Percentiles rank a stretch among this genome's conserved stretches.
phyloP scores from a whole-genome alignment of 148 eudicot genomes.

The Chenopodium berlandieri region DNA sequence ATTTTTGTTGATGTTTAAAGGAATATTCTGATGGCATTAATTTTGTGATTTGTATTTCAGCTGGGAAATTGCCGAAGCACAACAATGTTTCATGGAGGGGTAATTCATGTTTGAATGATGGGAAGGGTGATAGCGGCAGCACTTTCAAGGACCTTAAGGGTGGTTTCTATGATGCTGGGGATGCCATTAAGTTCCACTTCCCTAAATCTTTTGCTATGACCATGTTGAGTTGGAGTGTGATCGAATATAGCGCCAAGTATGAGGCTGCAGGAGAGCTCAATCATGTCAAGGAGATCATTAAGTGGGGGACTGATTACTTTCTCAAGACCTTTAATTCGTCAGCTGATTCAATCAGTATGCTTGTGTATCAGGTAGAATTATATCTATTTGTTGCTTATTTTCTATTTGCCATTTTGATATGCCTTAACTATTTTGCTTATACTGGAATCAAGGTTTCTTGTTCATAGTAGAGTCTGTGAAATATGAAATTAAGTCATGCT shows the following conservation, averaged over 20 bases:
- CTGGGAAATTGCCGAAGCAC: constrained; percentile 86
- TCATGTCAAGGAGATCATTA: constrained; percentile 84
- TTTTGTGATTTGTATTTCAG: constrained; percentile 36
- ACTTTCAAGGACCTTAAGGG: constrained; percentile 69
- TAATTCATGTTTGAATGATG: constrained; percentile 78
- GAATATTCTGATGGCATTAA: constrained; percentile 10
- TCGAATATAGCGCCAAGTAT: constrained; percentile 87
- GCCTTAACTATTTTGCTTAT: not conserved
- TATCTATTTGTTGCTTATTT: not conserved
- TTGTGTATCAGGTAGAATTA: constrained; percentile 64
- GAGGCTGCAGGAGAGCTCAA: constrained; percentile 92
- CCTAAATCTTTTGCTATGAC: constrained; percentile 88
- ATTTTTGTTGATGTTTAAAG: not conserved
- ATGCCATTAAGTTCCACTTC: constrained; percentile 93
- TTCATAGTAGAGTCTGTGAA: not conserved
- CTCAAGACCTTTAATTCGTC: constrained; percentile 88
- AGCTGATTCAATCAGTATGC: constrained; percentile 60
- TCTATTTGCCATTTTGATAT: not conserved
- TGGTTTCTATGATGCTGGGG: constrained; percentile 95
- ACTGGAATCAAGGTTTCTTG: not conserved
- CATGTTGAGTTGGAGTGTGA: constrained; percentile 99
- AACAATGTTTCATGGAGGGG: constrained; percentile 98
- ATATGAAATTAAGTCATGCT: not conserved
- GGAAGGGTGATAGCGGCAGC: constrained; percentile 46
- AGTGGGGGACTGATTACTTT: constrained; percentile 96